phyloP scores from a whole-genome alignment of 306 rosid species.

The Malus sieversii region DNA sequence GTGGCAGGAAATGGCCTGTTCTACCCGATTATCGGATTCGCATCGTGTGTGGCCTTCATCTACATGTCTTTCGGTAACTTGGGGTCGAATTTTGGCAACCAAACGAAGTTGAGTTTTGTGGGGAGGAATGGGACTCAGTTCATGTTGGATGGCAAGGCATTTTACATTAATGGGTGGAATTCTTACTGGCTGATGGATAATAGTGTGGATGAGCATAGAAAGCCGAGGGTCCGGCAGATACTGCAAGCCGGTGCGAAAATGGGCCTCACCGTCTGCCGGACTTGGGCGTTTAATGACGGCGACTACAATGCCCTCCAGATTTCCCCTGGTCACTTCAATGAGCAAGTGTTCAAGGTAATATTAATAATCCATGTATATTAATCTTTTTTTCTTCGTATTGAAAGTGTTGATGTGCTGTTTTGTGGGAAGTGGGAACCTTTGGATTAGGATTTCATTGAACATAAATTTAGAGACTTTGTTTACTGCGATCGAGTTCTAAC shows the following conservation, averaged over 20 bases:
- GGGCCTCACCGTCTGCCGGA: slow-evolving; percentile 94
- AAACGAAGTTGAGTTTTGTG: slow-evolving; percentile 49
- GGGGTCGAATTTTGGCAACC: slow-evolving; percentile 27
- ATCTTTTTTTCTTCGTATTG: slow-evolving; percentile 1
- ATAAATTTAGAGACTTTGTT: not conserved
- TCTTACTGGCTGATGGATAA: slow-evolving; percentile 94
- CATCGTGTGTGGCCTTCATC: slow-evolving; percentile 50
- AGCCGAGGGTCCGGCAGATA: slow-evolving; percentile 58
- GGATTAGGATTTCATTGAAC: not conserved
- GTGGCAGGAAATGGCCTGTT: slow-evolving; percentile 52
- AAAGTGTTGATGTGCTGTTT: not conserved
- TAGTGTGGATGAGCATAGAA: slow-evolving; percentile 50
- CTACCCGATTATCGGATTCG: slow-evolving; percentile 72
- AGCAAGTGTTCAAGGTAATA: slow-evolving; percentile 79
- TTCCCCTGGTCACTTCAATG: slow-evolving; percentile 81
- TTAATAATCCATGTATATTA: slow-evolving; percentile 5
- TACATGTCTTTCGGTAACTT: slow-evolving; percentile 72
- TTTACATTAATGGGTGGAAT: slow-evolving; percentile 92
- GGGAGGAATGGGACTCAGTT: slow-evolving; percentile 72
- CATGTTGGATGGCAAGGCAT: slow-evolving; percentile 55
- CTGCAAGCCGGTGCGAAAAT: slow-evolving; percentile 65
- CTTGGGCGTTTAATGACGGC: slow-evolving; percentile 98
- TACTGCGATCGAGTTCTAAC: not conserved
- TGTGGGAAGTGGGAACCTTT: not conserved
- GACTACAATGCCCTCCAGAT: slow-evolving; percentile 82